Base-by-base conservation (phyloP, 2,329 filamentous ascomycete genomes). In the Calonectria henricotiae region DNA sequence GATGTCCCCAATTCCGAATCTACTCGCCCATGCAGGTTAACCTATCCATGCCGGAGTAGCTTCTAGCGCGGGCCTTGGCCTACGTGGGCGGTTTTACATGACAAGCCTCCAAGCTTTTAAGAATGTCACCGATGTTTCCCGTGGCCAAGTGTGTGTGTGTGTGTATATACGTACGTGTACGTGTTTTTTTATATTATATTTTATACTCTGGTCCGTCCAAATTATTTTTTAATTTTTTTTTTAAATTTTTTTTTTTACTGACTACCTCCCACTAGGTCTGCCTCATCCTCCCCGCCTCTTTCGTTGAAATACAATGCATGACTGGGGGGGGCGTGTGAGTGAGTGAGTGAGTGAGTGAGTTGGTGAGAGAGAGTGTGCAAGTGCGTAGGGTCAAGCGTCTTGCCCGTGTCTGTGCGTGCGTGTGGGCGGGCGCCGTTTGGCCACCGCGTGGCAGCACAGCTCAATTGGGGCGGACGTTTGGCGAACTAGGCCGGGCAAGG, bases 381-480 rank as follows among this genome's bases (percentile, higher is more conserved):
- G 20, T 20, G 20, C 20, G 20, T 20, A 20, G 8, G 35, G 35
- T 11, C 35, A 30, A 30, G 27, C 27, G 35, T 37, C 5, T 3
- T 7, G 5, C 12, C 5, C 12, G 5, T 37, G 35, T 37, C 35
- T 13, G 9, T 41, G 51, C 15, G 23, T 58, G 32, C 27, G 51
- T 25, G 23, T 58, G 51, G 51, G 20, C 25, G 51, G 32, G 51
- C 51, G 51, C 51, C 51, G 51, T 58, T 58, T 58, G 51, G 51
- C 37, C 51, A 58, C 51, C 51, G 51, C 51, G 51, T 58, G 51
- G 51, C 51, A 58, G 51, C 32, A 32, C 37, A 58, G 51, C 51
- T 58, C 20, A 23, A 58, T n/a, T 17, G 32, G 51, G 51, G 51
- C 25, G n/a, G 51, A 37, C 32, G 51, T 27, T 58, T 58, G 35